phyloP scores from a whole-genome alignment of 108 stramenopile genomes.

The Stephanodiscus minutulus region DNA sequence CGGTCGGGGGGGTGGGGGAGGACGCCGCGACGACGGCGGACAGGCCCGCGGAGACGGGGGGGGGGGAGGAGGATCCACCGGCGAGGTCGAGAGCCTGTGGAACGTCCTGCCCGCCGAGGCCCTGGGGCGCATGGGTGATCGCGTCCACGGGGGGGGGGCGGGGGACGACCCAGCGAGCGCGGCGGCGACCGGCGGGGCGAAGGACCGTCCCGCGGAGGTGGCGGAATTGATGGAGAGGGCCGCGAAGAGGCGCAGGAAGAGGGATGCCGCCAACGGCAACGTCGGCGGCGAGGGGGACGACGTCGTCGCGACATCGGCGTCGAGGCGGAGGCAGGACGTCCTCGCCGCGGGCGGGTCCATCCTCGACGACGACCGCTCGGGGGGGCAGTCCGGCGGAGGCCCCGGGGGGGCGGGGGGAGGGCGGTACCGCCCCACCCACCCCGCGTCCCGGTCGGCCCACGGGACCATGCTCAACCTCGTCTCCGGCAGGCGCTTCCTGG shows the following conservation, averaged over 20 bases:
- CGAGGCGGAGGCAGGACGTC: conserved; percentile 46
- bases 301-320: conserved; percentile 21
- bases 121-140: conserved; percentile 84
- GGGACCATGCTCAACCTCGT: conserved; percentile 78
- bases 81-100: conserved; percentile 94
- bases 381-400: not conserved
- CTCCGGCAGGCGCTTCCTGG: conserved; percentile 65
- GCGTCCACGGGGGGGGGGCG: conserved; percentile 37
- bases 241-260: conserved; percentile 50
- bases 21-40: conserved; percentile 12
- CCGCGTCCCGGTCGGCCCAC: conserved; percentile 68
- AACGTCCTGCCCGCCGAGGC: conserved; percentile 56
- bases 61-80: conserved; percentile 66
- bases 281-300: not conserved
- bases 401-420: conserved; percentile 48
- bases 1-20: conserved; percentile 52
- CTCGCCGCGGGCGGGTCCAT: conserved; percentile 34
- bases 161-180: no score
- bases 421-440: conserved; percentile 79
- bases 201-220: conserved; percentile 57
- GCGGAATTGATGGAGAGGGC: conserved; percentile 59
- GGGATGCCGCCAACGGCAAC: conserved; percentile 14
- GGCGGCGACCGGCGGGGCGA: conserved; percentile 25
- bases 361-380: conserved; percentile 10
- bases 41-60: conserved; percentile 70